Conservation (phyloP, 257 asterid species). For the Paulownia fortunei region DNA sequence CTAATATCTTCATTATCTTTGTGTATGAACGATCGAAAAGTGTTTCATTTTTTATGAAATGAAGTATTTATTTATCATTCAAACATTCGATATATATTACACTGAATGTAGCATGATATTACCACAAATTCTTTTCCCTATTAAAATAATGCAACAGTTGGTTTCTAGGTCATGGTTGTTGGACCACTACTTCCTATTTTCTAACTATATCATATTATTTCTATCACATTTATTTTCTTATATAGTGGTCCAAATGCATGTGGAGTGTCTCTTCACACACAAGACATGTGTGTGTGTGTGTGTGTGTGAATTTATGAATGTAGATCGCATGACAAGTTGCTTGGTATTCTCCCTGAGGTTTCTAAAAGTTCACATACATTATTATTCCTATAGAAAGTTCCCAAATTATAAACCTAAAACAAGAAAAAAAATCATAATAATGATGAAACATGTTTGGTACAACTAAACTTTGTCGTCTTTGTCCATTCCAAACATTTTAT, state of each 20-base stretch:
- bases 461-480: background rate
- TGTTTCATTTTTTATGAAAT: too few relatives aligned
- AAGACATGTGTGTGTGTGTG: background rate
- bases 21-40: too few relatives aligned
- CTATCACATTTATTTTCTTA: background rate
- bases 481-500: background rate
- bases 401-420: background rate
- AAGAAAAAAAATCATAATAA: background rate
- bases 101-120: too few relatives aligned
- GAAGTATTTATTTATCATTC: too few relatives aligned
- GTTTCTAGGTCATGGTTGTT: background rate
- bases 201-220: background rate
- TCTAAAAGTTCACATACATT: background rate
- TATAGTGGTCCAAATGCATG: constrained; percentile 39
- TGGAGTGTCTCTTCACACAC: constrained; percentile 28
- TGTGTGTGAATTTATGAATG: constrained; percentile 12
- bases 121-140: background rate
- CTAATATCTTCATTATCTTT: too few relatives aligned
- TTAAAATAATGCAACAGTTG: background rate
- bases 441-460: background rate
- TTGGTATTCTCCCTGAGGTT: background rate
- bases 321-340: background rate
- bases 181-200: background rate
- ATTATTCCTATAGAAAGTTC: background rate
- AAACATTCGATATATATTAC: too few relatives aligned